Evolutionary conservation across 441 rosid species (phyloP).

Genomic region (Breynia disticha): DNA sequence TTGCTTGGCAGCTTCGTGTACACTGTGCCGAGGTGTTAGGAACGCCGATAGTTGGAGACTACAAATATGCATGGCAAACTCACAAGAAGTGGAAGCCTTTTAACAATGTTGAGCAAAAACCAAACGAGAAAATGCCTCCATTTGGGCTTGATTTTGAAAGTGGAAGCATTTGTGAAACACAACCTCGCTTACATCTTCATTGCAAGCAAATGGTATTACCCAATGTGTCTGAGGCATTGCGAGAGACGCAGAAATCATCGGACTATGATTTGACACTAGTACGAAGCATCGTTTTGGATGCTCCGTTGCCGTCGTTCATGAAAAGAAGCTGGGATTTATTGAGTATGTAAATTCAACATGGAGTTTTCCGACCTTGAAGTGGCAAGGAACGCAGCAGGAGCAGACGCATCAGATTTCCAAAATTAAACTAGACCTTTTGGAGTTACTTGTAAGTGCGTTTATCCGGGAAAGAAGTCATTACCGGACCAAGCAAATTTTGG

Average conservation of each 20-base stretch:
- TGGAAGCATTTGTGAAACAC: constrained; percentile 59
- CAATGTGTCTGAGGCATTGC: constrained; percentile 46
- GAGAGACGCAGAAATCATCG: constrained; percentile 23
- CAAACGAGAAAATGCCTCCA: constrained; percentile 28
- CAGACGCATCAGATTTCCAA: no score
- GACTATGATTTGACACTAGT: constrained; percentile 38
- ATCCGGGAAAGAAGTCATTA: no score
- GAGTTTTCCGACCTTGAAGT: background rate
- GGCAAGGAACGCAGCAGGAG: no score
- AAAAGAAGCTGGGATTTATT: constrained; percentile 60
- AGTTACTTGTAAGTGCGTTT: no score
- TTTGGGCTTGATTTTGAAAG: constrained; percentile 57
- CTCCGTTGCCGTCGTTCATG: constrained; percentile 83
- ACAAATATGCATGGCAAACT: constrained; percentile 81
- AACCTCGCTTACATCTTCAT: constrained; percentile 84
- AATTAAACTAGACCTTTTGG: no score
- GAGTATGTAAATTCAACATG: constrained; percentile 20
- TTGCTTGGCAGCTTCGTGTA: constrained; percentile 59
- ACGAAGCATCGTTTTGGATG: constrained; percentile 45
- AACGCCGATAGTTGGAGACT: constrained; percentile 92
- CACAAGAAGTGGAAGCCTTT: constrained; percentile 44
- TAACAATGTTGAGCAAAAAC: constrained; percentile 16
- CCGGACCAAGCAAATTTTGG: no score
- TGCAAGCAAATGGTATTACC: constrained; percentile 70
- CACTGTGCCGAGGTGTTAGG: constrained; percentile 92